A percentile compares a stretch with the other conserved stretches of the same genome.
Conservation (phyloP, 176 grass and related monocot species). For the Cocos nucifera region DNA sequence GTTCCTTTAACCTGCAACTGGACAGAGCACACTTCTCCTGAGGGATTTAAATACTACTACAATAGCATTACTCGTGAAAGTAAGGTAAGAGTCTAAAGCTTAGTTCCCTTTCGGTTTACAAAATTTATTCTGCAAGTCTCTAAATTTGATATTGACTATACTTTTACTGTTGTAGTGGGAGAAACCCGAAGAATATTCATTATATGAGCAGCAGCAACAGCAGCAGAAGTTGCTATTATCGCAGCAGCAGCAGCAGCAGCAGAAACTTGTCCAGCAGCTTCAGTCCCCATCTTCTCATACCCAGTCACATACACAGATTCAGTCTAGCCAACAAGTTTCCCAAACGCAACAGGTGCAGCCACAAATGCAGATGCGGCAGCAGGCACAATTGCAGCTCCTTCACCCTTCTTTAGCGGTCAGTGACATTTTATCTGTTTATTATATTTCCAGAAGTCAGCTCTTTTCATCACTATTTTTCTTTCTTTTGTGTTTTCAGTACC, state of each 20-base stretch:
- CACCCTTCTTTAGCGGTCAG: constrained; percentile 24
- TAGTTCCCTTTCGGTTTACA: background rate
- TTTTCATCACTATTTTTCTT: background rate
- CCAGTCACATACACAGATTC: constrained; percentile 45
- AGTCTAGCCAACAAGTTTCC: constrained; percentile 51
- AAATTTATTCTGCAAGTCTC: no score
- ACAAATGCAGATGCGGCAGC: constrained; percentile 76
- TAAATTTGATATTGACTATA: constrained; percentile 1
- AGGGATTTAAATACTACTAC: constrained; percentile 99
- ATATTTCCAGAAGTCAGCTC: background rate
- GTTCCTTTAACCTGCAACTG: constrained; percentile 83
- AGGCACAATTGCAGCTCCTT: constrained; percentile 36
- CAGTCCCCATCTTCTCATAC: constrained; percentile 56
- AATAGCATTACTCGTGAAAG: constrained; percentile 79
- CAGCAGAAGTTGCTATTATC: constrained; percentile 84
- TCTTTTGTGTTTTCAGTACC: constrained; percentile 2
- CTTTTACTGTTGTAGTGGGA: constrained; percentile 58
- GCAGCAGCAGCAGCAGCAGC: constrained; percentile 67
- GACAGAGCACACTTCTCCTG: constrained; percentile 89
- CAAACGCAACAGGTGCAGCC: constrained; percentile 57
- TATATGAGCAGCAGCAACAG: constrained; percentile 78
- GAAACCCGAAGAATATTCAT: constrained; percentile 83
- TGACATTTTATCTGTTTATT: constrained; percentile 16
- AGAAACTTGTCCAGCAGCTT: constrained; percentile 79
- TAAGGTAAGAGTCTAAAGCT: constrained; percentile 35